Evolutionary conservation across 257 asterid genomes (phyloP), one percentile per base, ranked within the genome.

Genomic region (Fraxinus pennsylvanica): DNA sequence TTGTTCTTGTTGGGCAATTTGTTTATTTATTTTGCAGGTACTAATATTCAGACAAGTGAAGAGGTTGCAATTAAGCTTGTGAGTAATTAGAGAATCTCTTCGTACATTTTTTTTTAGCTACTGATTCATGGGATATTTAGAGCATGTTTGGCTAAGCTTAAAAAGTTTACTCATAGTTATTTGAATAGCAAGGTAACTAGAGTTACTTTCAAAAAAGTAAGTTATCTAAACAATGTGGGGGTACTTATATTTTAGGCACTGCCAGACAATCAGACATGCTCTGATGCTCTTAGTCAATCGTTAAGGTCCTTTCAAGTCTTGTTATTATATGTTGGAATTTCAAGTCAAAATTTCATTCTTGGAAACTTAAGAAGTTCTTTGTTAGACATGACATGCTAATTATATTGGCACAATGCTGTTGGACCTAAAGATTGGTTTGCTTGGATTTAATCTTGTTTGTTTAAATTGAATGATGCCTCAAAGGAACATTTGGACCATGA

Each of bases 21-120:
- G 50, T 10, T 43, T 43, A 9, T 43, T 10, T 43, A 43, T 39
- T 66, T 69, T 71, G 73, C 82, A 92, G 97, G 97, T 77, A 89
- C 96, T 77, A 92, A 92, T 81, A 87, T 89, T 78, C 96, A 91
- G 87, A 88, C 94, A 39, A 91, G 86, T 79, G 96, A 91, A 79
- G 97, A 92, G 88, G 94, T 92, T 77, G 97, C 96, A 13, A 87
- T 92, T 77, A 92, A 92, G 93, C 96, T 92, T 65, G 97, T 92
- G 75, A 91, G 93, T 89, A 9, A 43, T 43, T 43, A 43, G 50
- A 43, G 12, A 43, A 43, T 15, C 50, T 10, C 15, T 43, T 3
- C 15, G 13, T 9, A 9, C 50, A 39, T 39, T 8, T 36, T 32
- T 32, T 9, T 9, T 41, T 39, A 43, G 15, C 12, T 43, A 2